Evolutionary conservation across 2,329 filamentous ascomycete genomes (phyloP).

Genomic region (Periconia sp.): DNA sequence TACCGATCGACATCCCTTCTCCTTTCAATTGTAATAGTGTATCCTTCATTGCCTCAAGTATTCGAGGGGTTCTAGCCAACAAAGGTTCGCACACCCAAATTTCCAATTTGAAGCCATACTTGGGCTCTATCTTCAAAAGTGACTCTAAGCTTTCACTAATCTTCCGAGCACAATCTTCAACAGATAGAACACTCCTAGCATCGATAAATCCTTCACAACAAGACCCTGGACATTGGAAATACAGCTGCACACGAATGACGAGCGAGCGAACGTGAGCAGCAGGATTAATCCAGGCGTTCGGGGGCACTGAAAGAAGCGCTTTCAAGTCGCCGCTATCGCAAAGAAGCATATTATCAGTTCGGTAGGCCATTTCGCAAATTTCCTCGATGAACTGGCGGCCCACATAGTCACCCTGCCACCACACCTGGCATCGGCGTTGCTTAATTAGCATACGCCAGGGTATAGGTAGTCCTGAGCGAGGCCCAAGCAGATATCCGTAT

Average conservation of each 20-base stretch:
- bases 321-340: neutral
- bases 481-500: constrained; percentile 2
- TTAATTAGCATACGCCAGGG: neutral
- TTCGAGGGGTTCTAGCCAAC: neutral
- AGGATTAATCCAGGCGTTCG: neutral
- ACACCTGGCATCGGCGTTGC: neutral
- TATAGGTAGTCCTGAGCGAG: neutral
- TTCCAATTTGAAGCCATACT: neutral
- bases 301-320: neutral
- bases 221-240: too few relatives aligned
- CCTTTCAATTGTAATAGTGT: neutral
- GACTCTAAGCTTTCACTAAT: neutral
- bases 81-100: neutral
- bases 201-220: neutral
- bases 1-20: neutral
- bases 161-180: neutral
- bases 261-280: neutral
- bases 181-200: neutral
- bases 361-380: neutral
- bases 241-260: neutral
- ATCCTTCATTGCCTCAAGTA: neutral
- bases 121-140: neutral
- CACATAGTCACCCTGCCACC: neutral
- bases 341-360: neutral
- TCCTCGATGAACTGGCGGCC: neutral